Evolutionary conservation across 1,284 basidiomycete genomes (phyloP).

Genomic region (Rhodotorula mucilaginosa): DNA sequence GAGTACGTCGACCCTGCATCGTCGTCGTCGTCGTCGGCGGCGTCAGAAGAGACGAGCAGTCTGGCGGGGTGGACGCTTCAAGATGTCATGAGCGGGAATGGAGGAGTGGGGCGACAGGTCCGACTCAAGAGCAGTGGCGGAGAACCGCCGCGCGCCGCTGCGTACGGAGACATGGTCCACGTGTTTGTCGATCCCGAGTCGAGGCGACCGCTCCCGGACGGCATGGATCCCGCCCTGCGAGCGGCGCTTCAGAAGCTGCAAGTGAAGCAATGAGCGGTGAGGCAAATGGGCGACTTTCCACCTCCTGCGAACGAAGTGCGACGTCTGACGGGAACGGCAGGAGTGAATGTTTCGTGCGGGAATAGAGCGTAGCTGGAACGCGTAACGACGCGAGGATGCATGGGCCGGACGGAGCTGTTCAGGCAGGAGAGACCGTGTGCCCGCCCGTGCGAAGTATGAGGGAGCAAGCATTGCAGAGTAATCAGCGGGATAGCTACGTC

Average conservation of each 20-base stretch:
- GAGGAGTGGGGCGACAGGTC: neutral
- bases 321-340: no score
- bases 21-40: neutral
- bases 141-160: constrained; percentile 17
- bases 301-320: no score
- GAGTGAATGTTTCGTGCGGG: no score
- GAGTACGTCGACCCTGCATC: constrained; percentile 2
- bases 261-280: neutral
- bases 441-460: no score
- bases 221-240: constrained; percentile 11
- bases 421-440: no score
- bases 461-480: no score
- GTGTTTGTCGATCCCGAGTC: constrained; percentile 38
- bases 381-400: no score
- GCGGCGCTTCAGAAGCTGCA: constrained; percentile 17
- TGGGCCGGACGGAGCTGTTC: no score
- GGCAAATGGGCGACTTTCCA: neutral
- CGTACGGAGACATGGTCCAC: constrained; percentile 39
- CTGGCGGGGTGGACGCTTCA: neutral
- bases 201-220: constrained; percentile 14
- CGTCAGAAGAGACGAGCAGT: neutral
- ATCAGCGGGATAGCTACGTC: no score
- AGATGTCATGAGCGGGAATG: neutral
- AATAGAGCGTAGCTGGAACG: no score
- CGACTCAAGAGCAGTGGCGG: neutral